Base-by-base conservation (phyloP, 1,139 yeast genomes). In the Magnusiomyces ingens region DNA sequence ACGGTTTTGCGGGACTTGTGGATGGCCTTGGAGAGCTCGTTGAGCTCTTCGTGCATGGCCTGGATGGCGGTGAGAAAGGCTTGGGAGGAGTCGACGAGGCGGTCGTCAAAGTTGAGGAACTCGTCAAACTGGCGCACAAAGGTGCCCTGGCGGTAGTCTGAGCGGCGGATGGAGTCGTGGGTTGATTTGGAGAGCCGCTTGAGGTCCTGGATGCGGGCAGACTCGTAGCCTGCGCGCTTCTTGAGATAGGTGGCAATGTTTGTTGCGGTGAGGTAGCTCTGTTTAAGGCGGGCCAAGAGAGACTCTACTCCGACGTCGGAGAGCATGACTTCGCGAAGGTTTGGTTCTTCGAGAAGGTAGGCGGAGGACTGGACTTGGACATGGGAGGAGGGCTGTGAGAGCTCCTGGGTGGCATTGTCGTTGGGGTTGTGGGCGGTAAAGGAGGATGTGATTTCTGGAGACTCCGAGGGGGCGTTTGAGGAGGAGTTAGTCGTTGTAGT, bases 1-100 rank as follows among this genome's bases (percentile, higher is more conserved):
- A 84, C 73, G 41, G 76, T 64, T 66, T 91, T 91, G 59, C 99
- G 76, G 54, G 83, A 74, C 57, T 86, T 78, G 6, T 86, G 75
- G 57, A 90, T 81, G 1, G 90, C 80, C 29, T 80, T 76, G 26
- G 86, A 76, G 56, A 93, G 75, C 0, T 95, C 83, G n/a, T 75
- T 71, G 58, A 91, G 74, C 67, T 93, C 97, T 62, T 88, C 96
- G 64, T 82, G 81, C 93, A 93, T 91, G 45, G 81, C 84, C 60
- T 81, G 85, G 62, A 93, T 73, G 0, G 95, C 93, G 49, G 82
- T 81, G 19, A 87, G 86, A 68, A 84, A 90, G 3, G 94, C 81
- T 49, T 79, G 75, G 29, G 91, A 89, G 15, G 89, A 95, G 51
- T 78, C 80, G 50, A 78, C 78, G 48, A 86, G 71, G 58, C 84